Evolutionary conservation across 805 yeast species (phyloP).

Genomic region (Starmera dryadoides): DNA sequence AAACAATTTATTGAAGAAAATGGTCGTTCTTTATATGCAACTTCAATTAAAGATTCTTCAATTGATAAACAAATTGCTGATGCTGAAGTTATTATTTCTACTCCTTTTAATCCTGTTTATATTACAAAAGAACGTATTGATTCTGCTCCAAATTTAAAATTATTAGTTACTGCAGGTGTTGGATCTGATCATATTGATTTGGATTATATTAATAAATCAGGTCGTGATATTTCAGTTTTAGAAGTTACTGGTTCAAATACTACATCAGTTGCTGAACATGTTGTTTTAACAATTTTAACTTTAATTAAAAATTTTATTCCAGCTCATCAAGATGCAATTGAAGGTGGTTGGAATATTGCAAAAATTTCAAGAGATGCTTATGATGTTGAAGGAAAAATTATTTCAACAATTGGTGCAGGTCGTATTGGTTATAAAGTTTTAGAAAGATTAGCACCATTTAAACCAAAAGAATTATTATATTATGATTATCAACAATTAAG

Average conservation of each 20-base stretch:
- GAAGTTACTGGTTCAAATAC: slow-evolving; percentile 85
- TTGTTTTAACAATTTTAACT: slow-evolving; percentile 61
- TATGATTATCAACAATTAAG: slow-evolving; percentile 70
- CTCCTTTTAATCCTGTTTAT: slow-evolving; percentile 82
- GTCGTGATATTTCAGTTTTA: slow-evolving; percentile 54
- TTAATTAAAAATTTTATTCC: slow-evolving; percentile 74
- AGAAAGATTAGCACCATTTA: slow-evolving; percentile 65
- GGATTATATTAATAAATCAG: slow-evolving; percentile 52
- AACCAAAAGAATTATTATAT: slow-evolving; percentile 66
- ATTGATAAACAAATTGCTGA: slow-evolving; percentile 62
- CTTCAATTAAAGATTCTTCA: slow-evolving; percentile 60
- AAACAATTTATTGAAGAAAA: slow-evolving; percentile 53
- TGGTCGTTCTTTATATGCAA: slow-evolving; percentile 62
- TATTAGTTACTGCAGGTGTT: slow-evolving; percentile 75
- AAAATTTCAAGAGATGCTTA: slow-evolving; percentile 65
- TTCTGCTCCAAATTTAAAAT: slow-evolving; percentile 63
- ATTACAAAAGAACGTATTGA: slow-evolving; percentile 58
- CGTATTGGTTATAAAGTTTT: slow-evolving; percentile 74
- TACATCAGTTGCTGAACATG: slow-evolving; percentile 77
- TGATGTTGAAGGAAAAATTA: slow-evolving; percentile 68
- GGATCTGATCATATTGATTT: slow-evolving; percentile 80
- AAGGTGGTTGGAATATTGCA: slow-evolving; percentile 71
- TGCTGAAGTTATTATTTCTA: slow-evolving; percentile 72
- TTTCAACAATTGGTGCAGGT: slow-evolving; percentile 80
- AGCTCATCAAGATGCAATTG: slow-evolving; percentile 60